phyloP scores from a whole-genome alignment of 2,329 filamentous ascomycete genomes.

The Sarocladium strictum region DNA sequence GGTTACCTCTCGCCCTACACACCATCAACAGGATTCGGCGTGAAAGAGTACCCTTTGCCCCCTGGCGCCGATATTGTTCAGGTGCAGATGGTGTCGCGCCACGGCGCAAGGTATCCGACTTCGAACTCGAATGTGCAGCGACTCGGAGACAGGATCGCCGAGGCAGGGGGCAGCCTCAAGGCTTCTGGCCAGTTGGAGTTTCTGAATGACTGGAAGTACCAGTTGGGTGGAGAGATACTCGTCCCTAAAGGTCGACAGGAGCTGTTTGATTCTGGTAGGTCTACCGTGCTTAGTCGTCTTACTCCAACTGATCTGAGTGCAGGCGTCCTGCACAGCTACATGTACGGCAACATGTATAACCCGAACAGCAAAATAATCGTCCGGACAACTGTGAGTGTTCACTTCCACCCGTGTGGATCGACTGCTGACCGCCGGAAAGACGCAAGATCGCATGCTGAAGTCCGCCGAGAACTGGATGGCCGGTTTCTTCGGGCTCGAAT shows the following conservation, averaged over 20 bases:
- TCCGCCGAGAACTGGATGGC: slow-evolving; percentile 73
- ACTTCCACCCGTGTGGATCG: no score
- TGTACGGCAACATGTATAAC: slow-evolving; percentile 66
- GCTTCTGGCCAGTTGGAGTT: slow-evolving; percentile 58
- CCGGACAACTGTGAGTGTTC: slow-evolving; percentile 52
- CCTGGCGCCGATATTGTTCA: slow-evolving; percentile 62
- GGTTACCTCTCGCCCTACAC: slow-evolving; percentile 63
- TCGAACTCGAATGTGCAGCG: slow-evolving; percentile 46
- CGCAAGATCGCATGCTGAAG: slow-evolving; percentile 72
- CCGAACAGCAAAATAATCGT: slow-evolving; percentile 67
- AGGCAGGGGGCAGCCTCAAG: slow-evolving; percentile 45
- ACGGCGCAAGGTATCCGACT: slow-evolving; percentile 70
- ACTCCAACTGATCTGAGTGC: not conserved
- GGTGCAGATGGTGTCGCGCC: slow-evolving; percentile 66
- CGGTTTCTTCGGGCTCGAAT: slow-evolving; percentile 72
- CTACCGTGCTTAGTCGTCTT: no score
- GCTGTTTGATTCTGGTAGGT: slow-evolving; percentile 56
- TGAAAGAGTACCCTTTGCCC: slow-evolving; percentile 64
- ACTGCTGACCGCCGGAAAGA: slow-evolving; percentile 29
- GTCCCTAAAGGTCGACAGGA: slow-evolving; percentile 69
- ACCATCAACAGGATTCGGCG: slow-evolving; percentile 67
- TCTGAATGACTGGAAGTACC: slow-evolving; percentile 62
- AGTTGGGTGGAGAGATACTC: slow-evolving; percentile 64
- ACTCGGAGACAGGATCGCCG: slow-evolving; percentile 52
- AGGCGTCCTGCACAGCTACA: slow-evolving; percentile 66